phyloP scores from a whole-genome alignment of 352 stramenopile genomes.

The Blastocystis sp. region DNA sequence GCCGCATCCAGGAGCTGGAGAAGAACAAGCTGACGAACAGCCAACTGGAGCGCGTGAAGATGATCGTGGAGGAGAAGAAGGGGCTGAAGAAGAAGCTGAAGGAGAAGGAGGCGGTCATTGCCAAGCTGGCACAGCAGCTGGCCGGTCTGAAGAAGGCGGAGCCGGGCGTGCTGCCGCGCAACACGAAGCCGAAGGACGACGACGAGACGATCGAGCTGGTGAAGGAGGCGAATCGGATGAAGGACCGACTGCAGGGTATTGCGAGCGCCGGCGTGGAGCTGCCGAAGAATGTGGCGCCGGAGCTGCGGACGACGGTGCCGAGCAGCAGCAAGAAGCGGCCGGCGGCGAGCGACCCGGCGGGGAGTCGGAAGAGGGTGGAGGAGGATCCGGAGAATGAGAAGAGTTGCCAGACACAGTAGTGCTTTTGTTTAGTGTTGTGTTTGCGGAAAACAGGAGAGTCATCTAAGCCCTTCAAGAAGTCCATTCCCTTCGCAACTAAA shows the following conservation, averaged over 20 bases:
- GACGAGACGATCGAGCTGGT: neutral
- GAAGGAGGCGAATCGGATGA: constrained; percentile 22
- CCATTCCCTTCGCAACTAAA: constrained; percentile 56
- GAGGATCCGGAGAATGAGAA: constrained; percentile 28
- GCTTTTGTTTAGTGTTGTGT: constrained; percentile 37
- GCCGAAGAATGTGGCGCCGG: neutral
- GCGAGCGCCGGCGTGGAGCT: neutral
- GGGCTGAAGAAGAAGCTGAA: constrained; percentile 29
- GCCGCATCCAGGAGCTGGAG: constrained; percentile 48
- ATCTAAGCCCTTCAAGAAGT: constrained; percentile 48
- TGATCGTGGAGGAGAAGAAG: constrained; percentile 48
- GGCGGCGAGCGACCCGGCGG: neutral
- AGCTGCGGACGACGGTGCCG: constrained; percentile 34
- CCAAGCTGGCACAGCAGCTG: neutral
- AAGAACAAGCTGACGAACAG: constrained; percentile 61
- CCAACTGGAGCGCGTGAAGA: constrained; percentile 30
- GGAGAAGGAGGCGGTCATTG: constrained; percentile 14
- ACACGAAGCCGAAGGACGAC: neutral
- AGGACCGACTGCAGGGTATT: constrained; percentile 16
- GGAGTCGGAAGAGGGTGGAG: constrained; percentile 1
- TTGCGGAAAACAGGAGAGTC: constrained; percentile 1
- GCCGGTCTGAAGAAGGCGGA: neutral
- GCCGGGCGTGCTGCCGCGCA: neutral
- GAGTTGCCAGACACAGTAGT: constrained; percentile 56
- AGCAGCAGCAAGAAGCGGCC: constrained; percentile 23